Percentiles rank a stretch among this genome's conserved stretches.
phyloP scores from a whole-genome alignment of 2,329 filamentous ascomycete species.

The Zasmidium citrigriseum region DNA sequence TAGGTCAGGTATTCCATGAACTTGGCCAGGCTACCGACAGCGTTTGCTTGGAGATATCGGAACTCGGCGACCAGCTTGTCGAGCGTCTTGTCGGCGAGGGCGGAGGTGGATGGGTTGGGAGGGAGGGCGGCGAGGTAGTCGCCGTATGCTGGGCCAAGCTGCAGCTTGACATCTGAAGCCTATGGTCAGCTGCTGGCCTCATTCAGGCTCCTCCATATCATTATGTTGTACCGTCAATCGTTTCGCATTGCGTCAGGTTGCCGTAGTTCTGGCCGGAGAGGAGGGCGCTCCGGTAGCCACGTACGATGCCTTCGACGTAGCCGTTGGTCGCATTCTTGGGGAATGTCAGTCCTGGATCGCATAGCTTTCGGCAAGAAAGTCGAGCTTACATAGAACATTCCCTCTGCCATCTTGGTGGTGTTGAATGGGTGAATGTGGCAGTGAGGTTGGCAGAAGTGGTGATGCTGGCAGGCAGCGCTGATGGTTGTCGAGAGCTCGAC shows the following conservation, averaged over 20 bases:
- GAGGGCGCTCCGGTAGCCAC: slow-evolving; percentile 92
- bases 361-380: too few relatives aligned
- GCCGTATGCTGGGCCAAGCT: slow-evolving; percentile 94
- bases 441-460: slow-evolving; percentile 1
- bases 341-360: slow-evolving; percentile 42
- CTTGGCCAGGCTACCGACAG: slow-evolving; percentile 83
- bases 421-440: neutral
- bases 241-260: slow-evolving; percentile 97
- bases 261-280: slow-evolving; percentile 87
- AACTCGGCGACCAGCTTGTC: slow-evolving; percentile 98
- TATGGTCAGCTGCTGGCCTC: slow-evolving; percentile 13
- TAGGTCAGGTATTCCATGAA: slow-evolving; percentile 99
- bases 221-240: slow-evolving; percentile 75
- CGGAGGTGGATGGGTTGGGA: slow-evolving; percentile 94
- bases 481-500: neutral
- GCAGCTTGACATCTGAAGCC: slow-evolving; percentile 87
- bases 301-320: slow-evolving; percentile 96
- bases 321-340: slow-evolving; percentile 57
- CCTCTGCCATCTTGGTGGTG: slow-evolving; percentile 42
- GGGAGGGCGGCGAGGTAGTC: slow-evolving; percentile 93
- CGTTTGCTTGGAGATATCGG: slow-evolving; percentile 91
- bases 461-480: neutral
- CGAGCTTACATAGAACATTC: slow-evolving; percentile 42
- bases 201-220: neutral
- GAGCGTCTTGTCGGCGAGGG: slow-evolving; percentile 90